Evolutionary conservation across 2,329 filamentous ascomycete species (phyloP), one percentile per base, ranked within the genome.

Genomic region (Achaetomium macrosporum): DNA sequence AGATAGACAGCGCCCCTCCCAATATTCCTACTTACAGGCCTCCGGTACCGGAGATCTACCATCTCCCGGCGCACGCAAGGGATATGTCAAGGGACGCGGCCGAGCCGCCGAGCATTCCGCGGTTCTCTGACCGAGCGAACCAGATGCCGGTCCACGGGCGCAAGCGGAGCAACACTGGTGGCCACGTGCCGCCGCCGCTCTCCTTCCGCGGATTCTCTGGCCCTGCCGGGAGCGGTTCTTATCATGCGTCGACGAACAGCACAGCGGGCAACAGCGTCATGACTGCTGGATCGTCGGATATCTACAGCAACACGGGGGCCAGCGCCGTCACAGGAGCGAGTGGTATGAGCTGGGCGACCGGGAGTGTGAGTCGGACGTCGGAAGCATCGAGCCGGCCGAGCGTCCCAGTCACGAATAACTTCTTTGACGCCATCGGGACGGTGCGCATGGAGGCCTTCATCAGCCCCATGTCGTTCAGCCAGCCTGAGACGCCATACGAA

Each of bases 361-460:
- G 69, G 2, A 79, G 76, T 5, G 72, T 75, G 55, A 25, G 25
- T 25, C 72, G 77, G n/a, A 78, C 76, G 2, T 80, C 78, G 0
- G 79, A 82, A 56, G 76, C 77, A 3, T 82, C 78, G 1, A 78
- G 76, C 30, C 61, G 68, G 4, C 70, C 73, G 0, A 72, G 72
- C 57, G 65, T 59, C 2, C 50, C 63, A 3, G 57, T 56, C n/a
- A 64, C 64, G 64, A 65, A 61, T 19, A 83, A 83, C 67, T 91
- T 93, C 72, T 93, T 93, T 64, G 90, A 95, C 62, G 87, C 87
- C 1, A 85, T 95, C 53, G 90, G 91, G 1, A 97, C 91, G 2
- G 83, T 97, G 43, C 83, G 93, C 29, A 97, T 99, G 92, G 92
- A 97, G 69, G 93, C 93, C 0, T 99, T 97, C 68, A 95, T 99